Evolutionary conservation across 345 rosid genomes (phyloP).

Genomic region (Carallia pectinifolia): DNA sequence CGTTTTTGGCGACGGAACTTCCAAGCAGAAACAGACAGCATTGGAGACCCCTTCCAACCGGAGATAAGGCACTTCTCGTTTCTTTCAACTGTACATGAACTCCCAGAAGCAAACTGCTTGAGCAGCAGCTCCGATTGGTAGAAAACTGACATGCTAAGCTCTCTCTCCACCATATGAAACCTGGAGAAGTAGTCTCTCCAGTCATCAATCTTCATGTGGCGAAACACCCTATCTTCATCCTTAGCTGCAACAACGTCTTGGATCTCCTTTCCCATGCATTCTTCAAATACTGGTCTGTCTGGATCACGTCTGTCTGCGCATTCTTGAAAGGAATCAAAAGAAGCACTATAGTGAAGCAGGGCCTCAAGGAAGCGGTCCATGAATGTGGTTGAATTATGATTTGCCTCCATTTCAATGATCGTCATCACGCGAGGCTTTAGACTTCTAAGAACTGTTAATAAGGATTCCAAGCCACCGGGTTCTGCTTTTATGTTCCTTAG

Average conservation of each 20-base stretch:
- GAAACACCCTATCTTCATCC: slow-evolving; percentile 14
- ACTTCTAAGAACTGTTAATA: slow-evolving; percentile 35
- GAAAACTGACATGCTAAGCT: slow-evolving; percentile 5
- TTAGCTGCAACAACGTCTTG: slow-evolving; percentile 12
- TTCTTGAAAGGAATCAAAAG: slow-evolving; percentile 29
- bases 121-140: slow-evolving; percentile 16
- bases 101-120: slow-evolving; percentile 17
- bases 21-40: slow-evolving; percentile 47
- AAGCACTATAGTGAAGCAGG: slow-evolving; percentile 37
- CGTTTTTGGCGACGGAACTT: slow-evolving; percentile 26
- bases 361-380: slow-evolving; percentile 42
- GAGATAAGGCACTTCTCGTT: slow-evolving; percentile 10
- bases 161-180: slow-evolving; percentile 17
- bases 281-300: slow-evolving; percentile 1
- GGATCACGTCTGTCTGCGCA: slow-evolving; percentile 13
- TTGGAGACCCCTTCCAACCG: slow-evolving; percentile 26
- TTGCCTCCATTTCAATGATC: slow-evolving; percentile 40
- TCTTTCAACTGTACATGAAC: slow-evolving; percentile 7
- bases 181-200: slow-evolving; percentile 22
- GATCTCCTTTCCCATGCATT: slow-evolving; percentile 10
- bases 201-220: slow-evolving; percentile 13
- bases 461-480: slow-evolving; percentile 34
- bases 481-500: slow-evolving; percentile 22
- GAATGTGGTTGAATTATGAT: slow-evolving; percentile 42
- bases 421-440: slow-evolving; percentile 42